Percentiles rank a stretch among this genome's conserved stretches.
phyloP scores from a whole-genome alignment of 352 stramenopile species.

The Globisporangium heterothallicum region DNA sequence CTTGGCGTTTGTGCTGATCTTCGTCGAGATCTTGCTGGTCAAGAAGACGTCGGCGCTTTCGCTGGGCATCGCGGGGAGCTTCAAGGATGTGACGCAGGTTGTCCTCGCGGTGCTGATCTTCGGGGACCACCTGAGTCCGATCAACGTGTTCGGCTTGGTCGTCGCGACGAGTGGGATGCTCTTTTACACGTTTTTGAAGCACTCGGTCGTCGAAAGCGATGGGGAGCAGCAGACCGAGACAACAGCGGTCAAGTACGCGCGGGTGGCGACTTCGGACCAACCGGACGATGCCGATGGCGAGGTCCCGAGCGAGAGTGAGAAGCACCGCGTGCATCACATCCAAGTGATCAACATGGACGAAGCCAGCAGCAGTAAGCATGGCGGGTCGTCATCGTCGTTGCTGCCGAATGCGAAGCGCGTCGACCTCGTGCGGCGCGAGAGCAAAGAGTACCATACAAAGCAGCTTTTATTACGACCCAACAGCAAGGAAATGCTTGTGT shows the following conservation, averaged over 20 bases:
- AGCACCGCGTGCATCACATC: slow-evolving; percentile 11
- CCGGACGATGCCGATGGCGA: not conserved
- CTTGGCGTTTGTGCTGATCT: slow-evolving; percentile 74
- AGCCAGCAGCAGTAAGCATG: not conserved
- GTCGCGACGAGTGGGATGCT: slow-evolving; percentile 71
- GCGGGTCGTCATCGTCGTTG: slow-evolving; percentile 14
- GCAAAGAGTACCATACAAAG: slow-evolving; percentile 40
- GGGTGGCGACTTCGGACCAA: slow-evolving; percentile 23
- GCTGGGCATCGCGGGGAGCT: slow-evolving; percentile 69
- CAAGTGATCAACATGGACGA: slow-evolving; percentile 18
- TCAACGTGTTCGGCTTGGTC: slow-evolving; percentile 68
- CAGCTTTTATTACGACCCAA: slow-evolving; percentile 6
- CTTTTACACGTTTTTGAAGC: slow-evolving; percentile 73
- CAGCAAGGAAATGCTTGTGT: slow-evolving; percentile 23
- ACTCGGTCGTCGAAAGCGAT: slow-evolving; percentile 22
- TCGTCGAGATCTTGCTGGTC: slow-evolving; percentile 76
- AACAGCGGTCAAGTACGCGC: slow-evolving; percentile 22
- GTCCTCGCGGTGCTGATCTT: slow-evolving; percentile 76
- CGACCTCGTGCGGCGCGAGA: slow-evolving; percentile 51
- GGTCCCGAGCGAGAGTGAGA: not conserved
- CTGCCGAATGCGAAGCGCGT: slow-evolving; percentile 16
- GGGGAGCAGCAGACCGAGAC: slow-evolving; percentile 2
- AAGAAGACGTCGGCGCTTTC: slow-evolving; percentile 81
- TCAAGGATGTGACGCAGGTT: slow-evolving; percentile 81
- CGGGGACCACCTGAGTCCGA: slow-evolving; percentile 44